A percentile compares a stretch with the other conserved stretches of the same genome.
These are phyloP conservation scores for Agastache rugosa DNA, from an alignment of 257 asterid species.

Conservation along the genomic window DNA sequence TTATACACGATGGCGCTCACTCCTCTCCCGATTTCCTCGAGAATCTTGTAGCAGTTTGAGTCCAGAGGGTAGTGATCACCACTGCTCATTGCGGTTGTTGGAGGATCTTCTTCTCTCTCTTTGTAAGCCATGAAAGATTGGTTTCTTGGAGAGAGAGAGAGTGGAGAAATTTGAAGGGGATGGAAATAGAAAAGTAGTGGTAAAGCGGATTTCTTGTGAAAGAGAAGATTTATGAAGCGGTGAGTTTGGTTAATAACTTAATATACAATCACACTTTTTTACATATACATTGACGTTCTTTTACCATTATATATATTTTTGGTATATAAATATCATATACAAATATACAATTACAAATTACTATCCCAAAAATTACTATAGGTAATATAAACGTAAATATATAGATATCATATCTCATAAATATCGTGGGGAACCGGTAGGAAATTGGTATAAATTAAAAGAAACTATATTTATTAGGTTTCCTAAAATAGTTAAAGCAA, in stretches of 20 bases:
- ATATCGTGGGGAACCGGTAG: no score
- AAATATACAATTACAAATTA: no score
- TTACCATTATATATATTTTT: no score
- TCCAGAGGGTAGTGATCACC: conserved; percentile 34
- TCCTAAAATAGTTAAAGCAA: no score
- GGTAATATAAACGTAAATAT: no score
- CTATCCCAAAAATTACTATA: no score
- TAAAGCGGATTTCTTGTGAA: conserved; percentile 45
- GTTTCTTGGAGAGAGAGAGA: neutral
- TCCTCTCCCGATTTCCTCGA: conserved; percentile 73
- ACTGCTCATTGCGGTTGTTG: conserved; percentile 14
- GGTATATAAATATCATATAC: no score
- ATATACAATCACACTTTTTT: no score
- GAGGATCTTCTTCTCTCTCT: conserved; percentile 30
- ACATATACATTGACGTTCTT: no score
- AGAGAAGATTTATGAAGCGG: conserved; percentile 19
- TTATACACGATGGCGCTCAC: conserved; percentile 75
- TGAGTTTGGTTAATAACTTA: neutral
- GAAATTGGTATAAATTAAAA: no score
- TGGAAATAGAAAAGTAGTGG: conserved; percentile 23
- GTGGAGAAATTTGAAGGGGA: neutral
- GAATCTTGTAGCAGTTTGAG: conserved; percentile 50
- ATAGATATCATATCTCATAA: no score
- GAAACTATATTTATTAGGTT: no score
- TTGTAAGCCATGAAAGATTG: conserved; percentile 30